Base-by-base conservation (phyloP, 2,329 filamentous ascomycete genomes). In the Trichoderma pleuroti region DNA sequence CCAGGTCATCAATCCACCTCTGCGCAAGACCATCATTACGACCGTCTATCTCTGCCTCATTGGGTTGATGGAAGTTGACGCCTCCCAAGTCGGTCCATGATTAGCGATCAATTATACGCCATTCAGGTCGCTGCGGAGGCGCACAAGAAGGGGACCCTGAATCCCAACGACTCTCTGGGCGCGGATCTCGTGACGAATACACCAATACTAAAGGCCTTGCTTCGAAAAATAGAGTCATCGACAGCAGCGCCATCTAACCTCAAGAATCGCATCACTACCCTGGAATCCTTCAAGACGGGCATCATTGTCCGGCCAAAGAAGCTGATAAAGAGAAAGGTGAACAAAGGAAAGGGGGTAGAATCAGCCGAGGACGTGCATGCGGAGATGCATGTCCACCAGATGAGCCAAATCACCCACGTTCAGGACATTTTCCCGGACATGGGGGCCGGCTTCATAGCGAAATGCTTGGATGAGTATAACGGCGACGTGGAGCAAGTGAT, bases 361-460 rank as follows among this genome's bases (percentile, higher is more conserved):
- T 77, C 79, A 4, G 77, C 76, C 6, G 78, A 80, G 9, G 82
- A 85, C 7, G 73, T 77, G 8, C 76, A 81, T 7, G 80, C 79
- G 3, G 84, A 87, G 56, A 83, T 94, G 39, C 93, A 96, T 76
- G 83, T 95, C 26, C 93, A 97, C 80, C 90, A 86, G 54, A 91
- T 97, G 88, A 94, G 92, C 75, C 88, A 95, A 62, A 89, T 98
- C 65, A 92, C 92, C 0, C 93, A 97, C 78, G 86, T 99, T n/a
- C 94, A 97, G 77, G 95, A 99, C 77, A 84, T 98, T 0, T 98
- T 98, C 77, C 93, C 95, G 0, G 89, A 97, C 73, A 84, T 98
- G 11, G 94, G 94, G 6, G 91, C 92, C 5, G 92, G 87, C 0
- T 98, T 97, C 77, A 84, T 98, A 18, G 86, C 92, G 21, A 91